Conservation (phyloP, 208 protist genomes). For the Angomonas deanei region DNA sequence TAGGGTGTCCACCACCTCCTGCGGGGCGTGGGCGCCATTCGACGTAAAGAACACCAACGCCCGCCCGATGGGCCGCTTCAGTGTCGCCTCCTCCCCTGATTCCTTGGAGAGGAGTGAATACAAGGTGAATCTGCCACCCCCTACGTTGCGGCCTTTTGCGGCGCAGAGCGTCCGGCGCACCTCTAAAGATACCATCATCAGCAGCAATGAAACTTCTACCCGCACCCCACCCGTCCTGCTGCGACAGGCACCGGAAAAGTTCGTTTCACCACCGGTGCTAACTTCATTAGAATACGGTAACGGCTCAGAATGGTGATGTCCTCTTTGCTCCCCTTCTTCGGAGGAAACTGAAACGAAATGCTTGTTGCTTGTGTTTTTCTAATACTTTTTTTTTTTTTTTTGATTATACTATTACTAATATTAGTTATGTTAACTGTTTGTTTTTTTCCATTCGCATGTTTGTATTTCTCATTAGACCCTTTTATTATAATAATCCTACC, state of each 20-base stretch:
- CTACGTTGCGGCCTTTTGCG: not conserved
- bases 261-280: not conserved
- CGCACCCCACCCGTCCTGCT: not conserved
- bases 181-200: not conserved
- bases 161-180: not conserved
- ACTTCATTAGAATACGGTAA: not conserved
- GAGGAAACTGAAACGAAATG: not conserved
- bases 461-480: not conserved
- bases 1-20: no score
- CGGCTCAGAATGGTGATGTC: not conserved
- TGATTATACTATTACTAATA: not conserved
- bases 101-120: not conserved
- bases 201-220: not conserved
- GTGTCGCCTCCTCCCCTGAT: not conserved
- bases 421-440: not conserved
- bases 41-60: no score
- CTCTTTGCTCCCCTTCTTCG: not conserved
- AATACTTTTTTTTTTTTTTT: conserved; percentile 1
- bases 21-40: no score
- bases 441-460: not conserved
- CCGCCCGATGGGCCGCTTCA: not conserved
- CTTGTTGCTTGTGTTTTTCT: not conserved
- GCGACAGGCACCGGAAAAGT: not conserved
- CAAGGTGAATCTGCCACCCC: not conserved
- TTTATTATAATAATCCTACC: not conserved